A percentile compares a stretch with the other conserved stretches of the same genome.
Evolutionary conservation across 2,329 filamentous ascomycete species (phyloP).

Genomic region (Parastagonospora avenae): DNA sequence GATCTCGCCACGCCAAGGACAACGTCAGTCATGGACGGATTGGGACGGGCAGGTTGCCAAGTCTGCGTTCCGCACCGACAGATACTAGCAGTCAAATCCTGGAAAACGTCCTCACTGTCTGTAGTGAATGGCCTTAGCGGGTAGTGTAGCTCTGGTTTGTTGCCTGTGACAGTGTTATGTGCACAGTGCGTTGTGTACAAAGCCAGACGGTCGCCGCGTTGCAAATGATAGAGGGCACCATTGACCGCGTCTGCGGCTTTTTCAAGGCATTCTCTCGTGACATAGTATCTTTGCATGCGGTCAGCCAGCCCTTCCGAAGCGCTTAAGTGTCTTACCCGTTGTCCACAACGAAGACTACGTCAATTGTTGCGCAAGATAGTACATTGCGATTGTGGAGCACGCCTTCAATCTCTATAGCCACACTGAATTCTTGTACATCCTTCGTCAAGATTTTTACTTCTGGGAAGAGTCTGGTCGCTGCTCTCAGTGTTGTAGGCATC

Average conservation of each 20-base stretch:
- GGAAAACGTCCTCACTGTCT: conserved; percentile 22
- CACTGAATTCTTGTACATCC: conserved; percentile 28
- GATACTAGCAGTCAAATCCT: conserved; percentile 23
- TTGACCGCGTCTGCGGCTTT: conserved; percentile 24
- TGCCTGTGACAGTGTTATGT: conserved; percentile 32
- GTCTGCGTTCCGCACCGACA: conserved; percentile 25
- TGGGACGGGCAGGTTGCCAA: conserved; percentile 34
- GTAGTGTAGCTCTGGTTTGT: conserved; percentile 29
- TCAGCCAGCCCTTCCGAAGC: conserved; percentile 1
- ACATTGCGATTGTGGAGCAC: conserved; percentile 26
- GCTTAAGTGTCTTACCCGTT: conserved; percentile 36
- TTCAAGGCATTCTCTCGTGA: conserved; percentile 29
- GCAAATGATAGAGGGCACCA: conserved; percentile 23
- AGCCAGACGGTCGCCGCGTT: conserved; percentile 30
- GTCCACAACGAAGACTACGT: conserved; percentile 46
- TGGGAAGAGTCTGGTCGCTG: conserved; percentile 26
- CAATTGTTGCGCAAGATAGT: conserved; percentile 26
- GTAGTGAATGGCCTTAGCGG: conserved; percentile 20
- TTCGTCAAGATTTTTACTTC: conserved; percentile 25
- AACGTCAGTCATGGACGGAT: conserved; percentile 35
- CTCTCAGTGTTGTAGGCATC: conserved; percentile 26
- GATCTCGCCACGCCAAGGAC: conserved; percentile 30
- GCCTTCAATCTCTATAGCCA: conserved; percentile 40
- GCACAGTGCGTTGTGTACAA: conserved; percentile 40
- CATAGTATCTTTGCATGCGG: conserved; percentile 29